Evolutionary conservation across 371 early-diverging fungal genomes (phyloP).

Genomic region (Mucor racemosus): DNA sequence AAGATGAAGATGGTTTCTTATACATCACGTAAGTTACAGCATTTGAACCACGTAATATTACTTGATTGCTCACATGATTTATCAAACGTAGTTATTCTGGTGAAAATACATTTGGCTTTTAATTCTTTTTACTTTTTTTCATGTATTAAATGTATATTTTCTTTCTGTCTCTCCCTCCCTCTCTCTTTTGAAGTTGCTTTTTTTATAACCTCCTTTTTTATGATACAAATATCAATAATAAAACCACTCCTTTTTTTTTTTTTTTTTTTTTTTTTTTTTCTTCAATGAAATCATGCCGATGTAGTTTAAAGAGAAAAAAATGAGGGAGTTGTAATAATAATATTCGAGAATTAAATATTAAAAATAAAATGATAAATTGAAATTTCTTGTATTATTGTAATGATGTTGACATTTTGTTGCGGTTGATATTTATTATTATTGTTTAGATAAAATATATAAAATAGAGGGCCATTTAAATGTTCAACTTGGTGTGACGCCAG

Average conservation of each 20-base stretch:
- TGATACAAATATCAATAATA: background rate
- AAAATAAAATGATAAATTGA: background rate
- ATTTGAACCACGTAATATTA: background rate
- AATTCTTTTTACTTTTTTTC: background rate
- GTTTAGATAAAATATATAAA: too few relatives aligned
- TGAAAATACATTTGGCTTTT: slow-evolving; percentile 78
- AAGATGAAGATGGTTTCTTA: slow-evolving; percentile 86
- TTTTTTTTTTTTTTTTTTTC: background rate
- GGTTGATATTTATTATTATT: background rate
- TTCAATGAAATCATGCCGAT: background rate
- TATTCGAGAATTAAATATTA: too few relatives aligned
- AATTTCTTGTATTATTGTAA: background rate
- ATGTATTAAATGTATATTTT: slow-evolving; percentile 7
- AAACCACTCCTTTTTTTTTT: background rate
- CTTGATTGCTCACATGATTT: slow-evolving; percentile 15
- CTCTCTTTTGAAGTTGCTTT: background rate
- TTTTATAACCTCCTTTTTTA: background rate
- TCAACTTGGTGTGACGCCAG: slow-evolving; percentile 99
- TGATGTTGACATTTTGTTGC: background rate
- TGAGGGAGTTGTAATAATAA: too few relatives aligned
- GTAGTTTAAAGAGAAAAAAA: too few relatives aligned
- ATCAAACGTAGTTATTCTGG: slow-evolving; percentile 62
- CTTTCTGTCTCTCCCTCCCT: background rate
- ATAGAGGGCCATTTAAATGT: slow-evolving; percentile 66
- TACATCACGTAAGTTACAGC: slow-evolving; percentile 71